Percentiles rank a stretch among this genome's conserved stretches.
These are phyloP conservation scores for Arctium minus DNA, from an alignment of 129 eudicot genomes.

Conservation along the genomic window DNA sequence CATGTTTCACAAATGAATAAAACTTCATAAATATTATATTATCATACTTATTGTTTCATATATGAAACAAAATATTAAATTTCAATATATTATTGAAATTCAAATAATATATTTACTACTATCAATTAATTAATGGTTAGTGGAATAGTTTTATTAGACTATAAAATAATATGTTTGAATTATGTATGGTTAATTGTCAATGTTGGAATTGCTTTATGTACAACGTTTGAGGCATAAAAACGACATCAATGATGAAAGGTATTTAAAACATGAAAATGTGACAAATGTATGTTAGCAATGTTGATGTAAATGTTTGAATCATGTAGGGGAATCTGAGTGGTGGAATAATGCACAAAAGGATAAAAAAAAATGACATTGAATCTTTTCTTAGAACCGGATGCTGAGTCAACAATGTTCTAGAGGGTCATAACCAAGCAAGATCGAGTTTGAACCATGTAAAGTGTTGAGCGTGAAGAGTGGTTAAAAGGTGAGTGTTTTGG, in stretches of 20 bases:
- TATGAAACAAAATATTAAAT: too few species aligned
- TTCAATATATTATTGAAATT: too few species aligned
- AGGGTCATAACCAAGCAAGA: neutral
- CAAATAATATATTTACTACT: too few species aligned
- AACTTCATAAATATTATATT: too few species aligned
- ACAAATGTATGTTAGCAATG: neutral
- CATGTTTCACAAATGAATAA: too few species aligned
- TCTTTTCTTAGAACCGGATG: neutral
- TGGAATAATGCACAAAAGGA: neutral
- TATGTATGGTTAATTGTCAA: neutral
- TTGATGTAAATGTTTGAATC: neutral
- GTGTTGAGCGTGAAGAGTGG: neutral
- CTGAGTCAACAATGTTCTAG: neutral
- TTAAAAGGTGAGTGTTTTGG: neutral
- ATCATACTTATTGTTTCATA: too few species aligned
- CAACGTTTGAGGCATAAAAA: neutral
- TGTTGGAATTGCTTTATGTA: neutral
- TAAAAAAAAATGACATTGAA: neutral
- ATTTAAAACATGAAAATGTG: neutral
- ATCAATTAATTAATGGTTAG: too few species aligned
- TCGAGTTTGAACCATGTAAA: neutral
- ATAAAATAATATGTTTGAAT: too few species aligned
- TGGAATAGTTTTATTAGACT: too few species aligned
- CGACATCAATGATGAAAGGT: neutral
- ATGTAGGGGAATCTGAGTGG: neutral